phyloP scores from a whole-genome alignment of 2,329 filamentous ascomycete species.

The Pseudogymnoascus sp. region DNA sequence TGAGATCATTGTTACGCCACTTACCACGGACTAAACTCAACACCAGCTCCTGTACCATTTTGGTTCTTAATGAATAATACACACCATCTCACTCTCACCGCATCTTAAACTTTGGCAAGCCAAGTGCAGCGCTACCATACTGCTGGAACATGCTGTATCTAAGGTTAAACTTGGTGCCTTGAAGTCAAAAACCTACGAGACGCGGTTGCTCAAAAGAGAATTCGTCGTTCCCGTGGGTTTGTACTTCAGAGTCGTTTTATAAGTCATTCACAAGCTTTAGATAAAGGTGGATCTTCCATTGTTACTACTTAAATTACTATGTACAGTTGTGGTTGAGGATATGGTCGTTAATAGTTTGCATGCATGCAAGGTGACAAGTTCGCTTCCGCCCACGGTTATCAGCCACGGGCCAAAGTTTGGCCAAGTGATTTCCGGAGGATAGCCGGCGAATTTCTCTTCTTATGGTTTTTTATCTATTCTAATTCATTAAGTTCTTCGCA shows the following conservation, averaged over 20 bases:
- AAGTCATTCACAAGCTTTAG: background rate
- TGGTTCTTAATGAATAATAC: background rate
- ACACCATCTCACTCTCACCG: constrained; percentile 22
- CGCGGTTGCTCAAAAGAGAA: constrained; percentile 16
- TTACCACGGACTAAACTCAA: background rate
- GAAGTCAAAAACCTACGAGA: constrained; percentile 21
- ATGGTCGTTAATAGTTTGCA: no score
- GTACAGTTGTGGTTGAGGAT: no score
- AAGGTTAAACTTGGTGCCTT: constrained; percentile 12
- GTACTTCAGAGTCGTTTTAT: no score
- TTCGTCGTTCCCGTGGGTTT: background rate
- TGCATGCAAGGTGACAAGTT: no score
- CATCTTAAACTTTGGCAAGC: constrained; percentile 33
- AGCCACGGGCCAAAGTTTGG: no score
- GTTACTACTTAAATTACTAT: no score
- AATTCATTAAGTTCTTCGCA: no score
- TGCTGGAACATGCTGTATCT: constrained; percentile 26
- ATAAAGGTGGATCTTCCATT: no score
- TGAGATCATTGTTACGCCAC: background rate
- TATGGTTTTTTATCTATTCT: no score
- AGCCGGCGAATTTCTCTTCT: no score
- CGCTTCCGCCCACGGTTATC: no score
- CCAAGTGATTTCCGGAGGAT: no score
- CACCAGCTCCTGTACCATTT: background rate
- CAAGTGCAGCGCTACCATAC: constrained; percentile 45